phyloP scores from a whole-genome alignment of 352 stramenopile species.

The Saprolegnia diclina region DNA sequence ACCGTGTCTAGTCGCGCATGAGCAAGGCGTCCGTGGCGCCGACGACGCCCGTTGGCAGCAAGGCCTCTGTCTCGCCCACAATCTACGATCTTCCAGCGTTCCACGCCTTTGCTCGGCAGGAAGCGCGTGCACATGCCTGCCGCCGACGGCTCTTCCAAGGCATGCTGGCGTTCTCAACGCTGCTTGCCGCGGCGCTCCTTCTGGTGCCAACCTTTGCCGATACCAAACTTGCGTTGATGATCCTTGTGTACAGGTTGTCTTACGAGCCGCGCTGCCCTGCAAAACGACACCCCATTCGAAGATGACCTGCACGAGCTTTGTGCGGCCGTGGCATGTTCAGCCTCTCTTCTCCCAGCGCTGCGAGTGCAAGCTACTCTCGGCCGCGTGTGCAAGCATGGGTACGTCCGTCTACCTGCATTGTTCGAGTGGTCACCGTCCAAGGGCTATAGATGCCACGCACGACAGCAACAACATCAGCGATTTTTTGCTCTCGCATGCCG shows the following conservation, averaged over 20 bases:
- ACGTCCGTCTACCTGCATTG: too few relatives aligned
- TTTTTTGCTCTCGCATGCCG: too few relatives aligned
- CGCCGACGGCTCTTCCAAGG: neutral
- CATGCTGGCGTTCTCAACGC: neutral
- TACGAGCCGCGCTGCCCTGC: too few relatives aligned
- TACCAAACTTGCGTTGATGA: neutral
- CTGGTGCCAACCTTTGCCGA: neutral
- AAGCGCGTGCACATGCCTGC: neutral
- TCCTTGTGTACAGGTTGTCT: too few relatives aligned
- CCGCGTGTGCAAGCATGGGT: too few relatives aligned
- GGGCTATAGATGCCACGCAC: too few relatives aligned
- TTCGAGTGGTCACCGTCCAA: too few relatives aligned
- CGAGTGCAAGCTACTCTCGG: neutral
- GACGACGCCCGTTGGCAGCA: neutral
- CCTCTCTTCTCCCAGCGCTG: neutral
- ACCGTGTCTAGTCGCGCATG: neutral
- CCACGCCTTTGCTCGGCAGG: neutral
- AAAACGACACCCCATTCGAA: neutral
- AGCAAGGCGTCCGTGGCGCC: neutral
- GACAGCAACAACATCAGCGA: too few relatives aligned
- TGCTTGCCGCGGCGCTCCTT: neutral
- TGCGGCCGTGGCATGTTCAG: neutral
- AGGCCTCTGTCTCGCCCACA: neutral
- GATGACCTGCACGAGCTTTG: neutral
- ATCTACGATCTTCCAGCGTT: neutral